Percentiles rank a stretch among this genome's conserved stretches.
phyloP scores from a whole-genome alignment of 768 basidiomycete genomes.

The Rhizopogon rudus region DNA sequence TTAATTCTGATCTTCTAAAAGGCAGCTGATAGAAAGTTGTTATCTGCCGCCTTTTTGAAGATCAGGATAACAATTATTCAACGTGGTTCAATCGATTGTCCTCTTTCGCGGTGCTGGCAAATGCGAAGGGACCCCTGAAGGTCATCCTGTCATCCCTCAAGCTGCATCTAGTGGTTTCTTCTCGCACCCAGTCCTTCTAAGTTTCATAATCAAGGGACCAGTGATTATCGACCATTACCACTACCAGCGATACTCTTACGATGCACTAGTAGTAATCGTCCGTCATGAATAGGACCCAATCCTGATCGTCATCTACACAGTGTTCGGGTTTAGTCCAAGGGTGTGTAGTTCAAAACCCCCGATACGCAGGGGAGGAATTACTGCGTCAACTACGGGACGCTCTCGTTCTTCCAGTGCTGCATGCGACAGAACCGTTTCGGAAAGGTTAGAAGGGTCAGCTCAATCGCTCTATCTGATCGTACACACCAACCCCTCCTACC shows the following conservation, averaged over 20 bases:
- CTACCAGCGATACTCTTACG: too few species aligned
- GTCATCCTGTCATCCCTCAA: slow-evolving; percentile 10
- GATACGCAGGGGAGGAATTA: not conserved
- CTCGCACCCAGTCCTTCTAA: too few species aligned
- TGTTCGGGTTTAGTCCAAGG: not conserved
- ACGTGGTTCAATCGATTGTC: not conserved
- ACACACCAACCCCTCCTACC: slow-evolving; percentile 21
- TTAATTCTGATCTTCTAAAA: not conserved
- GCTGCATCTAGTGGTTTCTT: too few species aligned
- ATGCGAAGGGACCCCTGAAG: not conserved
- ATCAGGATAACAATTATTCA: too few species aligned
- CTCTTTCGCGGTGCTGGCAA: not conserved
- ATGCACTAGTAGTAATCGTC: too few species aligned
- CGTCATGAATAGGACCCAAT: too few species aligned
- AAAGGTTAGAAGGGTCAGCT: too few species aligned
- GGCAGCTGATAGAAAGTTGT: not conserved
- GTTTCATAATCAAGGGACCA: too few species aligned
- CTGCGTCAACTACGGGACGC: slow-evolving; percentile 22
- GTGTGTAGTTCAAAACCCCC: not conserved
- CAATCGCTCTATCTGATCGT: not conserved
- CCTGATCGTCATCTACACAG: too few species aligned
- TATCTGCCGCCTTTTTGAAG: not conserved
- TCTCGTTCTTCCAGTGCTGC: slow-evolving; percentile 16
- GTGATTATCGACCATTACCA: too few species aligned
- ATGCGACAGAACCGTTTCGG: too few species aligned